Base-by-base conservation (phyloP, 768 basidiomycete species). In the Hygrophorus russula region DNA sequence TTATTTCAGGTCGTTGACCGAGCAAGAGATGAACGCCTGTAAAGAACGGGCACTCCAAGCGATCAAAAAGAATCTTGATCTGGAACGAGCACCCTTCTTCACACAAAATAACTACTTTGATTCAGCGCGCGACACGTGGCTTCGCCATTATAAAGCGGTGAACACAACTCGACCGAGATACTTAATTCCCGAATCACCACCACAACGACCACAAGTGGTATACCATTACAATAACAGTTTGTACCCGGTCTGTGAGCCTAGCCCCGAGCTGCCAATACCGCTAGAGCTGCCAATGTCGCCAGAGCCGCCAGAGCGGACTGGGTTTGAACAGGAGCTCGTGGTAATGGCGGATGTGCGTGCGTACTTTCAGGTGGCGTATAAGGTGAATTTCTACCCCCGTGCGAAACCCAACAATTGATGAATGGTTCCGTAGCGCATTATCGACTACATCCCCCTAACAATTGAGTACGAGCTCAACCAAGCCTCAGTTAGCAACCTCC, bases 341-440 rank as follows among this genome's bases (percentile, higher is more conserved):
- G 65, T 78, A 5, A 74, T 76, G 70, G 71, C 76, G 0, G 68
- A 70, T 13, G 71, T 77, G 0, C 65, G 68, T 0, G 76, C 73
- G 4, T 80, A 75, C 47, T 78, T 71, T 52, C 66, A 73, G 31
- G 64, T 78, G 0, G 67, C 76, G 5, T 69, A 64, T 59, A 71
- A 73, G 64, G 76, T 74, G 45, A 14, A 58, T 44, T 36, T 31
- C 10, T 10, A 14, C 17, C 31, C 24, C 11, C 28, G 9, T 36
- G 15, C 3, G 15, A 13, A 5, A 29, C 13, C 12, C 29, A 15
- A 14, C 29, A 6, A 34, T 12, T 24, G 9, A 32, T 35, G 9
- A 34, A 2, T 2, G 28, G 28, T 14, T 38, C 7, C 12, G 0
- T 42, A 81, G 79, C 70, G 76, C 8, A 60, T 76, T 49, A 66